Evolutionary conservation across 2,329 filamentous ascomycete species (phyloP), one percentile per base, ranked within the genome.

Genomic region (Penicillium sp.): DNA sequence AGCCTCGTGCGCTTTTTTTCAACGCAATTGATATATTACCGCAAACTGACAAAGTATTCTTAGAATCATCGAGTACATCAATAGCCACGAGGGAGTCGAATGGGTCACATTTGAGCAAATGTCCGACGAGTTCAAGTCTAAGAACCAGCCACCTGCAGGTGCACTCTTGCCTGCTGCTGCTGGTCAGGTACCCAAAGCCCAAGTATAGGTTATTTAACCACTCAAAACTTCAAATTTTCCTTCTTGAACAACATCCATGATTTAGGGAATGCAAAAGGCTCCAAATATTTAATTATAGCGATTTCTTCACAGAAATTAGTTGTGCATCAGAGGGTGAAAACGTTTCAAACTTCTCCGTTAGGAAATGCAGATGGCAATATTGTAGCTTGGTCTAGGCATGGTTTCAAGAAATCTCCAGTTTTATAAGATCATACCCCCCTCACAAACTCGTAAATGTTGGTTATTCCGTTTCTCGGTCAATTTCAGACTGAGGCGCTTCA

Each of bases 61-160:
- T 58, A 70, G 65, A 48, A 80, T 88, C 32, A 90, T 90, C 57
- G 86, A 90, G 61, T 79, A 89, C 52, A 88, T 90, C 65, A 89
- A 86, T 65, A 79, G 78, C 52, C 78, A 83, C 49, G 81, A 84
- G 56, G 82, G 73, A 1, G 71, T 77, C 7, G 73, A 76, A 56
- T 76, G 73, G 72, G 71, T 76, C 44, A 76, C 72, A 0, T 88
- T 91, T 79, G 86, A 84, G 64, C 80, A 89, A 67, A 89, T 91
- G 75, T 84, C 79, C 29, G 86, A 90, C 66, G 84, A 90, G 36
- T 91, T 91, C 71, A 91, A 90, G 76, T 59, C 51, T 38, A 68
- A 66, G 45, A 66, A 65, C 46, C 54, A 57, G 34, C 62, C 67
- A 8, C 63, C 63, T 8, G 58, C 34, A 18, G 65, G 67, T 2